Conservation (phyloP, 225 moss, liverwort and hornwort genomes). For the Straminergon stramineum region DNA sequence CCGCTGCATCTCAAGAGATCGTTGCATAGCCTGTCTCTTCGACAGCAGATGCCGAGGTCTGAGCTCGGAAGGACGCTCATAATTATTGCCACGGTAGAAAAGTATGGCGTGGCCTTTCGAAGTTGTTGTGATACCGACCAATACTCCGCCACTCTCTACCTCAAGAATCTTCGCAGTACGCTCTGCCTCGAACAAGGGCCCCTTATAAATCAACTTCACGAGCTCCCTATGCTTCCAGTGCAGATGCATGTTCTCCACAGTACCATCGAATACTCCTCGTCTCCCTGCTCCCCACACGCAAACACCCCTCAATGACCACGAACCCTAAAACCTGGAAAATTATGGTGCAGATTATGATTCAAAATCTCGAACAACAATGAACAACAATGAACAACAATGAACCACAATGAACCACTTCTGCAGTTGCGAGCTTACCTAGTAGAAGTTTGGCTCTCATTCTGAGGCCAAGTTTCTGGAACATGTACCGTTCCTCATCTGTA, state of each 20-base stretch:
- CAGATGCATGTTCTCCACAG: constrained; percentile 95
- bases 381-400: not conserved
- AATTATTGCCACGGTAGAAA: constrained; percentile 82
- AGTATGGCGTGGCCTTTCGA: constrained; percentile 82
- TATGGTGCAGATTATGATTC: not conserved
- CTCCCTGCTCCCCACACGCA: constrained; percentile 45
- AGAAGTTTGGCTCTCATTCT: constrained; percentile 88
- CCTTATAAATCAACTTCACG: constrained; percentile 79
- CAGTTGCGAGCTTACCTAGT: constrained; percentile 39
- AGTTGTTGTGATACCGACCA: constrained; percentile 59
- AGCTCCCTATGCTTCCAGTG: constrained; percentile 97
- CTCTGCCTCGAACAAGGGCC: constrained; percentile 58
- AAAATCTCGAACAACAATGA: not conserved
- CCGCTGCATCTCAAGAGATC: constrained; percentile 86
- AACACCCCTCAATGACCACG: not conserved
- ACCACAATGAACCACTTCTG: not conserved
- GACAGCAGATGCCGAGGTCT: constrained; percentile 76
- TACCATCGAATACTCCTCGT: constrained; percentile 91
- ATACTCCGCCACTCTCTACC: constrained; percentile 85
- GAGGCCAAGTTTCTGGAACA: constrained; percentile 74
- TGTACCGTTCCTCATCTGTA: constrained; percentile 85
- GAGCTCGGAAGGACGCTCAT: constrained; percentile 69
- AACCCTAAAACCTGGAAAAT: not conserved
- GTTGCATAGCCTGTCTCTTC: constrained; percentile 88
- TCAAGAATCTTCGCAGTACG: constrained; percentile 82